phyloP scores from a whole-genome alignment of 1,284 basidiomycete genomes.

The Heterobasidion parviporum region DNA sequence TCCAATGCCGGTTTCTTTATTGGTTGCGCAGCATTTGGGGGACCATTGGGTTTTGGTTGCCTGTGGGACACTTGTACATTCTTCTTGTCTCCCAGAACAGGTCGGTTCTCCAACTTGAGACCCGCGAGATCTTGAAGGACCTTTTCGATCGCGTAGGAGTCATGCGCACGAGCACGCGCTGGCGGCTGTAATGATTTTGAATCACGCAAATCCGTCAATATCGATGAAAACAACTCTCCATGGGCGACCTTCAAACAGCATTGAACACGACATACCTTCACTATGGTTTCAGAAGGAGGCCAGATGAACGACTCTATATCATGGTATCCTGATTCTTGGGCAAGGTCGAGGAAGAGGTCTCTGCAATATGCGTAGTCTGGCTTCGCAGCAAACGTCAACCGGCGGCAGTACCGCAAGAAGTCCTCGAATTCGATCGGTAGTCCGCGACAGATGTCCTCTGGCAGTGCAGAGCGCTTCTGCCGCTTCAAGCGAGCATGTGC shows the following conservation, averaged over 20 bases:
- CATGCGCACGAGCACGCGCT: constrained; percentile 4
- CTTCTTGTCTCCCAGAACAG: constrained; percentile 40
- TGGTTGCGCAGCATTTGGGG: background rate
- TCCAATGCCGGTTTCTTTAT: constrained; percentile 10
- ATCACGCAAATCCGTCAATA: background rate
- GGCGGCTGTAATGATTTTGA: background rate
- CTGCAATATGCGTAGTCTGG: constrained; percentile 63
- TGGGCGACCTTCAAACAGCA: background rate
- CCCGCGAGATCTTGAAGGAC: constrained; percentile 51
- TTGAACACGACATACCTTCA: constrained; percentile 12
- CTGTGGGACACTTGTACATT: constrained; percentile 23
- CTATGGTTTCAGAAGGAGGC: constrained; percentile 42
- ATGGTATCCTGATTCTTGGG: constrained; percentile 47
- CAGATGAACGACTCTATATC: constrained; percentile 57
- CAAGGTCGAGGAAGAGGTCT: constrained; percentile 49
- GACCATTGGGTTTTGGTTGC: constrained; percentile 21
- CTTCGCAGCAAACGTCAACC: constrained; percentile 53
- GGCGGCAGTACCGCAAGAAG: constrained; percentile 60
- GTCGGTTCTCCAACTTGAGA: constrained; percentile 41
- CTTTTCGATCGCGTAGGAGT: constrained; percentile 35
- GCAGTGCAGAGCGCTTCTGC: constrained; percentile 46
- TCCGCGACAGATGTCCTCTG: constrained; percentile 62
- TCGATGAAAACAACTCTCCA: background rate
- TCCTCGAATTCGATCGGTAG: constrained; percentile 66
- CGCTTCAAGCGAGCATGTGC: constrained; percentile 55